Evolutionary conservation across 1,284 basidiomycete genomes (phyloP).

Genomic region (Naganishia liquefaciens): DNA sequence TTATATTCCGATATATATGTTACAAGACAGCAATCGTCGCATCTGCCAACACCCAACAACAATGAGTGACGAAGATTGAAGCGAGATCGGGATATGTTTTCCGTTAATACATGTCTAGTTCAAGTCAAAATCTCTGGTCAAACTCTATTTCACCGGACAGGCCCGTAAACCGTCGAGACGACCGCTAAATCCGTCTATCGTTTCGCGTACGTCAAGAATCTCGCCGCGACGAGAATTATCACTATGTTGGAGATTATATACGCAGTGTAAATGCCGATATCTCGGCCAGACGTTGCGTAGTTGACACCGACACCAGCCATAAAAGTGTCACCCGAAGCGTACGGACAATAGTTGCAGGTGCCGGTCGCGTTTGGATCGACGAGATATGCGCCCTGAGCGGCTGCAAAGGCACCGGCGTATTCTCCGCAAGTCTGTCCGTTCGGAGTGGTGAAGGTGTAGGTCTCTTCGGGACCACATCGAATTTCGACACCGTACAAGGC

Average conservation of each 20-base stretch:
- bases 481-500: conserved; percentile 75
- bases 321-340: conserved; percentile 66
- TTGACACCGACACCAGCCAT: conserved; percentile 68
- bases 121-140: too few relatives aligned
- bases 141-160: too few relatives aligned
- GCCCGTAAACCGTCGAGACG: not conserved
- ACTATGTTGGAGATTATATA: conserved; percentile 67
- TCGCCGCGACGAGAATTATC: conserved; percentile 70
- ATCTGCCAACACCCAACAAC: too few relatives aligned
- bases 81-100: too few relatives aligned
- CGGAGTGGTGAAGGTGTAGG: conserved; percentile 69
- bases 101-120: too few relatives aligned
- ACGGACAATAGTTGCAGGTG: conserved; percentile 50
- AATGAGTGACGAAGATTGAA: too few relatives aligned
- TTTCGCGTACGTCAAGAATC: conserved; percentile 60
- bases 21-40: too few relatives aligned
- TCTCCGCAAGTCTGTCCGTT: conserved; percentile 68
- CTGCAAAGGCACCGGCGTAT: conserved; percentile 71
- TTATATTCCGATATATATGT: too few relatives aligned
- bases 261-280: conserved; percentile 67
- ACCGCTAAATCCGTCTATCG: not conserved
- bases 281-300: conserved; percentile 69
- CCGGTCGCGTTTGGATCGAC: conserved; percentile 61
- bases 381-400: conserved; percentile 71
- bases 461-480: conserved; percentile 67